Evolutionary conservation across 768 basidiomycete genomes (phyloP), one percentile per base, ranked within the genome.

Genomic region (Mycena rosella): DNA sequence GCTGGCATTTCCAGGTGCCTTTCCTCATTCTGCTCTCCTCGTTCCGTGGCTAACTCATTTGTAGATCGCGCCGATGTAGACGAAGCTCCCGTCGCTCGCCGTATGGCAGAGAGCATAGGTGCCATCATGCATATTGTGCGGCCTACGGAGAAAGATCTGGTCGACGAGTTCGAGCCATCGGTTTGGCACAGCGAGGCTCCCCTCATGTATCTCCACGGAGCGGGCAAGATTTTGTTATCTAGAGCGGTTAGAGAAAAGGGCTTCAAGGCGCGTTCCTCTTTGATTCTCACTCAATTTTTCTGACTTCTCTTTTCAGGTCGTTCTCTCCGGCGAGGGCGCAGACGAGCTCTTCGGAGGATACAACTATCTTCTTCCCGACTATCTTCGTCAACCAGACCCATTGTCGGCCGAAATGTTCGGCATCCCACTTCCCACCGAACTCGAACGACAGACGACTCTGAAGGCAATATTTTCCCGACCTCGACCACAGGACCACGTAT

Each of bases 111-210:
- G 24, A 49, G 47, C 51, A 53, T 62, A 11, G 60, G 60, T 17
- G 60, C 60, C 13, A 27, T 51, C 22, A 62, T 62, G 60, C 38
- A 51, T 24, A 5, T 34, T 2, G 60, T 62, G 15, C 26, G 3
- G 15, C 47, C 60, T 26, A 62, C 60, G 2, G 60, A 62, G 24
- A 7, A 49, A 24, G 60, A 44, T 10, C 60, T 62, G 26, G 60
- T 53, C 10, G 51, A 15, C 27, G 47, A 36, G 18, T 62, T 62
- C 40, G 60, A 62, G 60, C 5, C 48, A 0, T 62, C 60, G 5
- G 51, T 62, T n/a, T 62, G 60, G 60, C 51, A 62, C 51, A 51
- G 47, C 18, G 60, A 62, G 51, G 40, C 47, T 30, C 60, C 60
- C 26, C 40, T 49, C 60, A 53, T 49, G 34, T 51, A 49, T 11